phyloP scores from a whole-genome alignment of 2,329 filamentous ascomycete species.

The Capronia coronata region DNA sequence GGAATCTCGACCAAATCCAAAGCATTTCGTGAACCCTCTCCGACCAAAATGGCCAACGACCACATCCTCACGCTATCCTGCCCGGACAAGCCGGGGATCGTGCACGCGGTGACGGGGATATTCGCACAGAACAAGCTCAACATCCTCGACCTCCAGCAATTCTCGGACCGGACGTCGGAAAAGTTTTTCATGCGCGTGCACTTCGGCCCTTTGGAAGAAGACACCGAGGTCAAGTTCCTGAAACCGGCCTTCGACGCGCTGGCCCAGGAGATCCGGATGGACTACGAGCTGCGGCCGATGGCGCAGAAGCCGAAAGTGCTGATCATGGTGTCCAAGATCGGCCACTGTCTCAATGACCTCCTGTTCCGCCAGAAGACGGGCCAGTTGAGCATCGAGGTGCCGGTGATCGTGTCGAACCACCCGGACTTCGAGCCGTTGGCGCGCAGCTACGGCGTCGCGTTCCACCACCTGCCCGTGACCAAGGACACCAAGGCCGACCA shows the following conservation, averaged over 20 bases:
- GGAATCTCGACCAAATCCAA: too few species aligned
- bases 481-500: constrained; percentile 71
- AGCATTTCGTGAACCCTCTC: too few species aligned
- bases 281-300: constrained; percentile 63
- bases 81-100: constrained; percentile 77
- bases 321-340: constrained; percentile 87
- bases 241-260: constrained; percentile 53
- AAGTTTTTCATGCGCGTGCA: constrained; percentile 87
- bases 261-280: constrained; percentile 59
- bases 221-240: constrained; percentile 45
- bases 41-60: constrained; percentile 41
- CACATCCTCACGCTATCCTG: constrained; percentile 76
- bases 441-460: constrained; percentile 66
- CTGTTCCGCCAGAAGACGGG: constrained; percentile 70
- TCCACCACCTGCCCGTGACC: constrained; percentile 73
- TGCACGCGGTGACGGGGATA: constrained; percentile 74
- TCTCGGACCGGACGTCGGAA: constrained; percentile 65
- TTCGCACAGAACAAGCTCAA: constrained; percentile 68
- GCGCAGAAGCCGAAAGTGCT: constrained; percentile 66
- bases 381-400: constrained; percentile 68
- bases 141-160: constrained; percentile 79
- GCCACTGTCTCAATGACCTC: constrained; percentile 77
- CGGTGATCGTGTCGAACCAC: constrained; percentile 77
- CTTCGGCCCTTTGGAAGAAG: constrained; percentile 66
- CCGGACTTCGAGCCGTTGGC: constrained; percentile 64